A percentile compares a stretch with the other conserved stretches of the same genome.
These are phyloP conservation scores for Chenopodium album DNA, from an alignment of 148 eudicot genomes.

Conservation along the genomic window DNA sequence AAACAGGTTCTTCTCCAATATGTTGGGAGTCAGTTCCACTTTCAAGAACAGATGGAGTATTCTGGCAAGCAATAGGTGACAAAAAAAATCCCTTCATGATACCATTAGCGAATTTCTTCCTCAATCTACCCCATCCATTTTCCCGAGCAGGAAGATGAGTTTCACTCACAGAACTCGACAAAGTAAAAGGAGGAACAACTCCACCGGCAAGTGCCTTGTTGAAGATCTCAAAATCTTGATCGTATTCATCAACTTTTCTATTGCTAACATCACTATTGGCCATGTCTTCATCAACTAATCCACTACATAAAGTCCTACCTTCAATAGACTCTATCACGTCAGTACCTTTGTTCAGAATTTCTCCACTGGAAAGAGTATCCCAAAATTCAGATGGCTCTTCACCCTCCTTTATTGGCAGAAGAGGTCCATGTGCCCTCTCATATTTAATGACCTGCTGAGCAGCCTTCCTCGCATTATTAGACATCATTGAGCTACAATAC, in stretches of 20 bases:
- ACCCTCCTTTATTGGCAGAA: slow-evolving; percentile 60
- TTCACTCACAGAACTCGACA: slow-evolving; percentile 50
- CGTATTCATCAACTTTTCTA: slow-evolving; percentile 61
- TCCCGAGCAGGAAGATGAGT: slow-evolving; percentile 66
- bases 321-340: slow-evolving; percentile 21
- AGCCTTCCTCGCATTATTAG: slow-evolving; percentile 60
- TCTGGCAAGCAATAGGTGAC: slow-evolving; percentile 33
- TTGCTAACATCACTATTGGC: slow-evolving; percentile 17
- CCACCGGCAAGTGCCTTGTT: slow-evolving; percentile 77
- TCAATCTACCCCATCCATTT: slow-evolving; percentile 72
- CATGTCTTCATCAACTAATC: slow-evolving; percentile 4
- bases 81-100: slow-evolving; percentile 60
- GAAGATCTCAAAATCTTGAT: slow-evolving; percentile 75
- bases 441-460: slow-evolving; percentile 73
- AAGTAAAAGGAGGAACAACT: slow-evolving; percentile 62
- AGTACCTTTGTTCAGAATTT: slow-evolving; percentile 23
- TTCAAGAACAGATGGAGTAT: slow-evolving; percentile 26
- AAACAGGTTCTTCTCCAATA: slow-evolving; percentile 32
- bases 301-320: slow-evolving; percentile 15
- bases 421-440: slow-evolving; percentile 68
- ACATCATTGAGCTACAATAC: slow-evolving; percentile 57
- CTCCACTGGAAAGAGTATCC: slow-evolving; percentile 47
- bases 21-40: background rate
- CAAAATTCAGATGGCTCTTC: slow-evolving; percentile 74
- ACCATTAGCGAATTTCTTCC: slow-evolving; percentile 58